phyloP scores from a whole-genome alignment of 2,329 filamentous ascomycete species.

The Ophioceras dolichostomum region DNA sequence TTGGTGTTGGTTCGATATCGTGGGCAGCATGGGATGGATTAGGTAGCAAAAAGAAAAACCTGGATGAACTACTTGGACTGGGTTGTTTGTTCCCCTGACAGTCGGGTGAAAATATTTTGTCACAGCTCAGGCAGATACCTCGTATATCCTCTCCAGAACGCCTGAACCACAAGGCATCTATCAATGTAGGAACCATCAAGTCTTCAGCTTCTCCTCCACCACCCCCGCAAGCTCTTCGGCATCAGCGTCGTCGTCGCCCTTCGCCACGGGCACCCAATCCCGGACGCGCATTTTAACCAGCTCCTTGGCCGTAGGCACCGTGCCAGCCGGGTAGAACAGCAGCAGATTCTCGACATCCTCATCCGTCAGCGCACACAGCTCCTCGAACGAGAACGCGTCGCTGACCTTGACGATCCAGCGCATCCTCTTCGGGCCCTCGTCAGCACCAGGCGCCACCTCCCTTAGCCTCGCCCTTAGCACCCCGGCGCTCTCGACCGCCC shows the following conservation, averaged over 20 bases:
- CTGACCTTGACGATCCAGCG: slow-evolving; percentile 91
- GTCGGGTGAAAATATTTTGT: no score
- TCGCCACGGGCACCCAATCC: no score
- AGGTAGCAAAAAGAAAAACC: no score
- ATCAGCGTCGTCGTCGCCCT: not conserved
- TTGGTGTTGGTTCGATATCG: no score
- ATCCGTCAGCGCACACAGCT: slow-evolving; percentile 71
- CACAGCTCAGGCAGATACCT: no score
- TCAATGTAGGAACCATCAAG: not conserved
- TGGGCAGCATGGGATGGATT: no score
- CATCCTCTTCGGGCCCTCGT: slow-evolving; percentile 81
- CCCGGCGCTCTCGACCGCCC: slow-evolving; percentile 77
- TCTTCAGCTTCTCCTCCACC: not conserved
- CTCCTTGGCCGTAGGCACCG: slow-evolving; percentile 42
- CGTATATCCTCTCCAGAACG: no score
- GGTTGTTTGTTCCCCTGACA: no score
- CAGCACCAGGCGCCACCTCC: slow-evolving; percentile 56
- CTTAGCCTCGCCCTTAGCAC: slow-evolving; percentile 67
- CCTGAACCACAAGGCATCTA: not conserved
- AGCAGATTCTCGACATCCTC: slow-evolving; percentile 78
- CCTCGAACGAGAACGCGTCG: slow-evolving; percentile 73
- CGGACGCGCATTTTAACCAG: slow-evolving; percentile 42
- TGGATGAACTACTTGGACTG: no score
- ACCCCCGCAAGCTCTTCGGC: not conserved
- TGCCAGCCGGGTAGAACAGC: slow-evolving; percentile 50